Base-by-base conservation (phyloP, 257 asterid genomes). In the Capsicum baccatum region DNA sequence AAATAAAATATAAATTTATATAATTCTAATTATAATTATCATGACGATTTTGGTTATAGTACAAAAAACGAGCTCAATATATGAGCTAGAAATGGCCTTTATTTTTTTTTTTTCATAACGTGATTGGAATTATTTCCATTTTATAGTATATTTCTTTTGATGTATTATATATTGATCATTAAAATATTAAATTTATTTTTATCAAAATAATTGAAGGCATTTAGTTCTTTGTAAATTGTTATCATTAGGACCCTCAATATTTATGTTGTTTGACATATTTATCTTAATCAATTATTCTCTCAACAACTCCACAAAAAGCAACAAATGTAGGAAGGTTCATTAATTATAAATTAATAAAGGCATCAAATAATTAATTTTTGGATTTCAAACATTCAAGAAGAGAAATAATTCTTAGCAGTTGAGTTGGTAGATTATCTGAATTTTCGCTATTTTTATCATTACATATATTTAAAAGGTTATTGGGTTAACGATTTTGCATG, bases 221-320 rank as follows among this genome's bases (percentile, higher is more conserved):
- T n/a, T 17, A 67, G 15, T 71, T 71, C 37, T 71, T 47, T 69
- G 55, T 69, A 9, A 16, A 42, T 73, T 73, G 60, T 48, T 39
- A 48, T 13, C 9, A 73, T 73, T n/a, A 13, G 16, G 59, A n/a
- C 59, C 57, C 26, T 52, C 64, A 12, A 12, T 76, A 48, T 74
- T 26, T 48, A 6, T 26, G 13, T 52, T 14, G 39, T 76, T 76
- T 26, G 81, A 52, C 48, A 0, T 76, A 26, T 52, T 52, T 52
- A 64, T 76, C 81, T 76, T 76, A 6, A 76, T 52, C 60, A 47
- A 8, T 48, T 48, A 48, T 73, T 73, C 79, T 9, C 35, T 26
- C 39, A 39, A 69, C 52, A 73, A 19, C 12, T n/a, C 42, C 80
- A 48, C 80, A 19, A 73, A 48, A 48, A 39, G n/a, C 19, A 73